Evolutionary conservation across 306 rosid species (phyloP), one percentile per base, ranked within the genome.

Genomic region (Vigna radiata): DNA sequence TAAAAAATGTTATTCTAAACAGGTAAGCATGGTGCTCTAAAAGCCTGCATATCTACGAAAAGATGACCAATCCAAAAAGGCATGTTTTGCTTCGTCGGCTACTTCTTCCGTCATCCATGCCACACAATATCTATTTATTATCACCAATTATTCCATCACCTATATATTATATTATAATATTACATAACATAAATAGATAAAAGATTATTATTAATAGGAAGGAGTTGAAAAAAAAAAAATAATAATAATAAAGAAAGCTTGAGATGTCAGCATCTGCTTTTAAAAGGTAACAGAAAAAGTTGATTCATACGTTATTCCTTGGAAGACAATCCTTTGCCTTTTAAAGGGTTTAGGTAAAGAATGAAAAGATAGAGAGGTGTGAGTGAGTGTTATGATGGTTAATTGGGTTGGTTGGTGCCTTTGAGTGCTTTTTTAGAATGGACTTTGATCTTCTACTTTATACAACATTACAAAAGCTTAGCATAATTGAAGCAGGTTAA

Each of bases 21-120:
- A 83, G 85, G 92, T 87, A 69, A 86, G 91, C 91, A 84, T 86
- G 92, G 88, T 80, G 86, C 82, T 82, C 72, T 81, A 79, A 83
- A 86, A 88, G 90, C 79, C 88, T 85, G 91, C 91, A 85, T 78
- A 86, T 86, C 89, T 86, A 82, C 92, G 21, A 89, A 86, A 88
- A 83, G 88, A 85, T 81, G 86, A 91, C 84, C 84, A 82, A 66
- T 54, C 1, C 9, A 85, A 83, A 79, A 80, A 68, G 84, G 77
- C 83, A 74, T 80, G 85, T 80, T 89, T 78, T 75, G 79, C 85
- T 71, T 80, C 77, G 83, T 82, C 82, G 71, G 76, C 77, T 85
- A 66, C 88, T 77, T 85, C 86, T 85, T 75, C 80, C 56, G 69
- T 70, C 56, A 39, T 63, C 68, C 73, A 74, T 80, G 74, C 79